Conservation (phyloP, 345 rosid genomes). For the Kandelia obovata region DNA sequence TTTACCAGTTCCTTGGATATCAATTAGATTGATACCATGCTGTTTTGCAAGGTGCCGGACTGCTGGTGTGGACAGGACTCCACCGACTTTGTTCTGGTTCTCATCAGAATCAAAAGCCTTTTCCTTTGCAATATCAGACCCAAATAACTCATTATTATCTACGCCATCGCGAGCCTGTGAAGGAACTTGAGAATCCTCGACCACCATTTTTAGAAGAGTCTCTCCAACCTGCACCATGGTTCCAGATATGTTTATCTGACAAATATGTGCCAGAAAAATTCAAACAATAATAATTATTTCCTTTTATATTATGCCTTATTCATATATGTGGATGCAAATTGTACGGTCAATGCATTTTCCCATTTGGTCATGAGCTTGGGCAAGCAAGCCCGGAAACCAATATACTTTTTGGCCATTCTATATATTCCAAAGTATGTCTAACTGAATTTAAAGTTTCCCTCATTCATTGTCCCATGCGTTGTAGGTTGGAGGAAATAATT, state of each 20-base stretch:
- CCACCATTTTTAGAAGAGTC: slow-evolving; percentile 65
- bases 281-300: slow-evolving; percentile 1
- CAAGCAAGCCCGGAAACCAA: background rate
- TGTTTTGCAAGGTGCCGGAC: slow-evolving; percentile 76
- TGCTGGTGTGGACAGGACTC: slow-evolving; percentile 68
- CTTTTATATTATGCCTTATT: background rate
- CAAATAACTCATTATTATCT: slow-evolving; percentile 7
- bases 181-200: slow-evolving; percentile 35
- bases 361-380: background rate
- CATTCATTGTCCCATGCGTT: background rate
- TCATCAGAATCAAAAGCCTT: slow-evolving; percentile 24
- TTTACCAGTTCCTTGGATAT: slow-evolving; percentile 62
- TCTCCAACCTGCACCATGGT: slow-evolving; percentile 73
- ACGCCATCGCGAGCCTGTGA: background rate
- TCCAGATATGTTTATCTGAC: background rate
- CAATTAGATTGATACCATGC: slow-evolving; percentile 57
- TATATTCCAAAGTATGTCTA: background rate
- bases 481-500: background rate
- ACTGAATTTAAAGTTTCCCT: background rate
- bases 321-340: no score
- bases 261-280: background rate
- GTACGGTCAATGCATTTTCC: no score
- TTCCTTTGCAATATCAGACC: slow-evolving; percentile 13
- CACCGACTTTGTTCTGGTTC: slow-evolving; percentile 32
- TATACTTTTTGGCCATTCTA: background rate